phyloP scores from a whole-genome alignment of 2,329 filamentous ascomycete genomes.

The Myriangium duriaei region DNA sequence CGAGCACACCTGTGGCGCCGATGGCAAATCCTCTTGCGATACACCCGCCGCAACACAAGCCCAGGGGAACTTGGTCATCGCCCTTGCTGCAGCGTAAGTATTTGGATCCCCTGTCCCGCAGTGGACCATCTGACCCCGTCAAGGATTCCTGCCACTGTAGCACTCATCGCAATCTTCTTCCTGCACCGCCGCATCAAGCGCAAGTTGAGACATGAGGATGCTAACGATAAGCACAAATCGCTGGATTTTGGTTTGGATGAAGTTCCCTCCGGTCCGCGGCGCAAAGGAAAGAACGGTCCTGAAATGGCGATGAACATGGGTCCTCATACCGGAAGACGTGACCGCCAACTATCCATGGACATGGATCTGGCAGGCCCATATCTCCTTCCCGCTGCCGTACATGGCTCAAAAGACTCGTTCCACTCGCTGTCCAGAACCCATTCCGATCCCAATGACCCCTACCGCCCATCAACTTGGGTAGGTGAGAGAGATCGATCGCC shows the following conservation, averaged over 20 bases:
- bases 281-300: conserved; percentile 31
- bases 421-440: conserved; percentile 71
- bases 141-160: conserved; percentile 64
- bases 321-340: conserved; percentile 11
- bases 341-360: conserved; percentile 47
- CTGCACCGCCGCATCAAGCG: conserved; percentile 68
- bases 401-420: conserved; percentile 73
- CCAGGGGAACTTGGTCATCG: conserved; percentile 42
- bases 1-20: conserved; percentile 5
- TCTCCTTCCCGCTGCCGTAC: conserved; percentile 71
- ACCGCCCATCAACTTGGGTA: conserved; percentile 53
- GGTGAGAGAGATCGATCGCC: conserved; percentile 25
- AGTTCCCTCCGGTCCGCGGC: conserved; percentile 12
- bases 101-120: no score
- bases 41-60: conserved; percentile 45
- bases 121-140: no score
- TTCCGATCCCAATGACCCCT: conserved; percentile 69
- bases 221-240: conserved; percentile 74
- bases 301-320: conserved; percentile 41
- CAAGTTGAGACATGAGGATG: conserved; percentile 64
- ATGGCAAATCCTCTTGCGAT: conserved; percentile 34
- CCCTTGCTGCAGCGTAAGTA: conserved; percentile 58
- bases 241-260: conserved; percentile 80
- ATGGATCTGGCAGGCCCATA: conserved; percentile 74
- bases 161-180: conserved; percentile 55